Evolutionary conservation across 352 stramenopile genomes (phyloP), one percentile per base, ranked within the genome.

Genomic region (Globisporangium iwayamae): DNA sequence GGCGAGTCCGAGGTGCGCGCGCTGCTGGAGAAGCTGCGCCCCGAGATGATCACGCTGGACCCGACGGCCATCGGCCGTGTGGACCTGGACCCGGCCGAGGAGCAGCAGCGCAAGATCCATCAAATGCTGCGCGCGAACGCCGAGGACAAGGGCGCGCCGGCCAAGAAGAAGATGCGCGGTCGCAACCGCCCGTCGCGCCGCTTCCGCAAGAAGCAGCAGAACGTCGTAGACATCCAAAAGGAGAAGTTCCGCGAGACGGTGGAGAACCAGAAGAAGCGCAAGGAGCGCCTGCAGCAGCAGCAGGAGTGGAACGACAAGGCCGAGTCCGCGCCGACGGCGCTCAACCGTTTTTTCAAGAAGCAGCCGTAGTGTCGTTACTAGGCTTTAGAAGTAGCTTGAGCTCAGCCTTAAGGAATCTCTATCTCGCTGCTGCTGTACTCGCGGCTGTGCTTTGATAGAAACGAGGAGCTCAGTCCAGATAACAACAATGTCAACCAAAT

Each of bases 41-140:
- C 96, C 9, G 96, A 99, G 72, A 99, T 99, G 93, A 99, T 99
- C 75, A 91, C 89, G 38, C 73, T 99, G 20, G 93, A 99, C 78
- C 96, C 96, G 43, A 87, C 90, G 39, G 78, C 82, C 16, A 97
- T 99, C 63, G 94, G 88, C 46, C 83, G 92, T 62, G 94, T 99
- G 55, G 95, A 98, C 70, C 79, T 87, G 63, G 91, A 98, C 71
- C 75, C 90, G 5, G 83, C 89, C 30, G 82, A 90, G 55, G 83
- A 97, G 65, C 85, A 93, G 60, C 79, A 94, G 69, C 83, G 86
- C 41, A 95, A 95, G 74, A 74, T 92, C 51, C 69, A 79, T 59
- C 74, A 79, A 48, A 90, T 91, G 82, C 65, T 83, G 58, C 81
- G 79, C 56, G 85, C 77, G n/a, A 95, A 94, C 70, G 79, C 70